Conservation (phyloP, 352 stramenopile genomes). For the Globisporangium rhizosaccharum region DNA sequence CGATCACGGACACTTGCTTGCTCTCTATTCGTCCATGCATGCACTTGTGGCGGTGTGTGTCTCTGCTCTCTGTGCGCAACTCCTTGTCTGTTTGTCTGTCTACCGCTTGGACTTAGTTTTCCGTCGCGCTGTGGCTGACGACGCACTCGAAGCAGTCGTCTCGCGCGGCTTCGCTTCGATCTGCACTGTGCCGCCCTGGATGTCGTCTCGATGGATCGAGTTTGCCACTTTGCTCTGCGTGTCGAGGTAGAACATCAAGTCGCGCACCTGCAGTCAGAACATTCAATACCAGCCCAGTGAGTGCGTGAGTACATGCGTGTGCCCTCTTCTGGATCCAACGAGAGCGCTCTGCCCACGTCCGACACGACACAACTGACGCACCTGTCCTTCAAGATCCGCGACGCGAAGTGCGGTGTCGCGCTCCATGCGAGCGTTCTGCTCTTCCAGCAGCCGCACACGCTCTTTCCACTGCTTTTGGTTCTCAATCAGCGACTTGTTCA, state of each 20-base stretch:
- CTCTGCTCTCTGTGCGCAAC: not conserved
- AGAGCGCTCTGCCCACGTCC: too few relatives aligned
- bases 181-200: constrained; percentile 73
- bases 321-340: too few relatives aligned
- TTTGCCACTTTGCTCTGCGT: constrained; percentile 84
- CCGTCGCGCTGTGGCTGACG: constrained; percentile 7
- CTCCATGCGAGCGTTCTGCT: constrained; percentile 55
- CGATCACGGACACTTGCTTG: too few relatives aligned
- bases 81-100: not conserved
- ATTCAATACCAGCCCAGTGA: too few relatives aligned
- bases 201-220: constrained; percentile 73
- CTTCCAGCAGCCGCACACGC: constrained; percentile 59
- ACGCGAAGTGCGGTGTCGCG: constrained; percentile 55
- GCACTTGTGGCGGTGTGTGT: not conserved
- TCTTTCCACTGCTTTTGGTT: constrained; percentile 89
- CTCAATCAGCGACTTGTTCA: constrained; percentile 86
- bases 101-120: constrained; percentile 21
- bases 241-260: constrained; percentile 90
- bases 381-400: constrained; percentile 77
- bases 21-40: too few relatives aligned
- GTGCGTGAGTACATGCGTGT: too few relatives aligned
- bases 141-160: constrained; percentile 8
- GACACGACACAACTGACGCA: constrained; percentile 11
- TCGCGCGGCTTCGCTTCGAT: constrained; percentile 40
- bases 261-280: constrained; percentile 28